A percentile compares a stretch with the other conserved stretches of the same genome.
Conservation (phyloP, 768 basidiomycete species). For the Serendipita sp. region DNA sequence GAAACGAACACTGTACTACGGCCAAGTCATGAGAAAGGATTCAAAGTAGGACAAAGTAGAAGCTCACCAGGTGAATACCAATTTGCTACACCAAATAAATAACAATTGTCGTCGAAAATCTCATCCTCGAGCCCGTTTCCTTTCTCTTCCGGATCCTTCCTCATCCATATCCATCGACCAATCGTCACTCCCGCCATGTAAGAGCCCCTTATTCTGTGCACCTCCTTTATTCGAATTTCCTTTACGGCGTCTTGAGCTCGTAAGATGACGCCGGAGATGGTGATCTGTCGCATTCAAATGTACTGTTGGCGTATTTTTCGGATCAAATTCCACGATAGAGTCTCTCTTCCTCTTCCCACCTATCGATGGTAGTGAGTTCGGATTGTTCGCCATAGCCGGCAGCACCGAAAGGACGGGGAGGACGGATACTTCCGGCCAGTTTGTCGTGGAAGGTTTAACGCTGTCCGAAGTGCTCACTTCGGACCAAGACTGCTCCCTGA, state of each 20-base stretch:
- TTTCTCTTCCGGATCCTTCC: not conserved
- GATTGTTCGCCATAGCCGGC: not conserved
- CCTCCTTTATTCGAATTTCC: not conserved
- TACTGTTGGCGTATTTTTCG: not conserved
- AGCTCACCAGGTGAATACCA: too few species aligned
- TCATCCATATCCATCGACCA: not conserved
- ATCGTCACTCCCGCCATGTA: not conserved
- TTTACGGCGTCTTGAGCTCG: not conserved
- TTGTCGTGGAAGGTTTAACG: not conserved
- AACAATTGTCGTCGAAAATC: not conserved
- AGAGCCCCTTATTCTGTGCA: not conserved
- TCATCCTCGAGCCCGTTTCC: not conserved
- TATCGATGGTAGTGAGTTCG: not conserved
- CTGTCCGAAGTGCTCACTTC: not conserved
- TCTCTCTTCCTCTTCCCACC: conserved; percentile 1
- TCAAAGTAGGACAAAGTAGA: too few species aligned
- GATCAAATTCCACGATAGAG: not conserved
- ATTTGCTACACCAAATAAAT: too few species aligned
- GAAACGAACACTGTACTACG: too few species aligned
- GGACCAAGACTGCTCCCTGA: not conserved
- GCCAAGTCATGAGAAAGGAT: too few species aligned
- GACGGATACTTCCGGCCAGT: not conserved
- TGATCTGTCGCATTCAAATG: not conserved
- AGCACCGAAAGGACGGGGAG: not conserved
- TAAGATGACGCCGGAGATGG: not conserved